Evolutionary conservation across 2,329 filamentous ascomycete genomes (phyloP).

Genomic region (Botrytis galanthina): DNA sequence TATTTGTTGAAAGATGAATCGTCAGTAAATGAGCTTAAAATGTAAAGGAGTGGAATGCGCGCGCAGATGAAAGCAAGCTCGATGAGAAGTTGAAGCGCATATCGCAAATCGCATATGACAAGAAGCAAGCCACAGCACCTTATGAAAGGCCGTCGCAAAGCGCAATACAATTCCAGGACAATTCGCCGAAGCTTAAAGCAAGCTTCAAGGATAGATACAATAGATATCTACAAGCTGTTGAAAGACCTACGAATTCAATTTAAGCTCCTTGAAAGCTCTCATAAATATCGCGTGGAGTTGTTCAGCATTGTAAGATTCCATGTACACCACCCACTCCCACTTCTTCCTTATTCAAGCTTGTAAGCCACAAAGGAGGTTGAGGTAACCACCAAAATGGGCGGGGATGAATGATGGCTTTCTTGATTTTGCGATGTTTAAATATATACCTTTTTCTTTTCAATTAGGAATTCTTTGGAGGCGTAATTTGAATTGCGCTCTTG

Average conservation of each 20-base stretch:
- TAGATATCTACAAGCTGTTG: conserved; percentile 35
- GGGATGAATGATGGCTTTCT: neutral
- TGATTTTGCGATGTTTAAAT: conserved; percentile 3
- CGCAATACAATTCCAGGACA: neutral
- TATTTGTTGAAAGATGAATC: conserved; percentile 13
- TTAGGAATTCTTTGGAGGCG: neutral
- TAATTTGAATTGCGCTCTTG: neutral
- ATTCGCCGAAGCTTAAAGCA: conserved; percentile 23
- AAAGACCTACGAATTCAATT: conserved; percentile 39
- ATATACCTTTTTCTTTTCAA: conserved; percentile 6
- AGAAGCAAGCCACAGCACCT: neutral
- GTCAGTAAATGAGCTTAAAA: conserved; percentile 25
- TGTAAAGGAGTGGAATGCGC: neutral
- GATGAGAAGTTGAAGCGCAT: neutral
- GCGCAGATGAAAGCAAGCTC: neutral
- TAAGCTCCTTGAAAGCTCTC: conserved; percentile 36
- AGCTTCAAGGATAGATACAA: conserved; percentile 28
- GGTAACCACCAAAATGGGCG: neutral
- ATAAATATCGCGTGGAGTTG: conserved; percentile 38
- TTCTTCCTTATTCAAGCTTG: conserved; percentile 7
- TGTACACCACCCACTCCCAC: conserved; percentile 25
- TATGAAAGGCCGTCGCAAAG: neutral
- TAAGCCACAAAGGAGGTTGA: conserved; percentile 11
- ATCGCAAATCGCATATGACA: conserved; percentile 2
- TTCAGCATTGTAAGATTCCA: conserved; percentile 34